These are phyloP conservation scores for Athelia psychrophila DNA, from an alignment of 1,284 basidiomycete genomes.

Conservation along the genomic window DNA sequence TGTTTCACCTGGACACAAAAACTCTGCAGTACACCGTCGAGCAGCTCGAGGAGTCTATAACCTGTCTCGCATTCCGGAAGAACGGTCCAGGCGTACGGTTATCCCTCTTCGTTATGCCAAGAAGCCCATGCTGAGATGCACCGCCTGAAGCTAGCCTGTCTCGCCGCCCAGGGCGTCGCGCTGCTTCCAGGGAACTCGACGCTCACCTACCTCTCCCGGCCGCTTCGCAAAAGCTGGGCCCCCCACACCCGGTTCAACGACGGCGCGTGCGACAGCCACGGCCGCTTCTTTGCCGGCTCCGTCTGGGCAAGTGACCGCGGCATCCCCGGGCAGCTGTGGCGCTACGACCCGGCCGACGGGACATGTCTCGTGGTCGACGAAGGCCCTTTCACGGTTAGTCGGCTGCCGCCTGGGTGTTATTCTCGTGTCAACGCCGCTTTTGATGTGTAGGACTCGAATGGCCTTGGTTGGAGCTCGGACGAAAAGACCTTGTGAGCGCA, in stretches of 20 bases:
- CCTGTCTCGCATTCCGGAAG: slow-evolving; percentile 50
- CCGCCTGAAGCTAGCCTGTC: slow-evolving; percentile 47
- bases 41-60: slow-evolving; percentile 47
- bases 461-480: slow-evolving; percentile 61
- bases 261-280: slow-evolving; percentile 61
- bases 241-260: slow-evolving; percentile 63
- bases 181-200: slow-evolving; percentile 40
- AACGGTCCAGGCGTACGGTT: slow-evolving; percentile 42
- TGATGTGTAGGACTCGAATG: slow-evolving; percentile 56
- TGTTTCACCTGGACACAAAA: slow-evolving; percentile 49
- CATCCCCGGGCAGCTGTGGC: slow-evolving; percentile 57
- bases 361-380: slow-evolving; percentile 52
- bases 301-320: slow-evolving; percentile 45
- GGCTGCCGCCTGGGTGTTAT: background rate
- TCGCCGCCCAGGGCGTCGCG: slow-evolving; percentile 52
- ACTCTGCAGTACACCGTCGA: slow-evolving; percentile 40
- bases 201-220: slow-evolving; percentile 46
- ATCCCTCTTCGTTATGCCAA: slow-evolving; percentile 2
- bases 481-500: slow-evolving; percentile 53
- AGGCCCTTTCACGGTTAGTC: slow-evolving; percentile 61
- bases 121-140: slow-evolving; percentile 5
- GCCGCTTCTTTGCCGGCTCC: slow-evolving; percentile 65
- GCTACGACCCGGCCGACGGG: slow-evolving; percentile 49
- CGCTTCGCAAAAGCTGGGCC: slow-evolving; percentile 39
- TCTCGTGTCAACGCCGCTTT: background rate